Conservation (phyloP, 495 filamentous ascomycete genomes). For the Lophiostoma macrostomum region DNA sequence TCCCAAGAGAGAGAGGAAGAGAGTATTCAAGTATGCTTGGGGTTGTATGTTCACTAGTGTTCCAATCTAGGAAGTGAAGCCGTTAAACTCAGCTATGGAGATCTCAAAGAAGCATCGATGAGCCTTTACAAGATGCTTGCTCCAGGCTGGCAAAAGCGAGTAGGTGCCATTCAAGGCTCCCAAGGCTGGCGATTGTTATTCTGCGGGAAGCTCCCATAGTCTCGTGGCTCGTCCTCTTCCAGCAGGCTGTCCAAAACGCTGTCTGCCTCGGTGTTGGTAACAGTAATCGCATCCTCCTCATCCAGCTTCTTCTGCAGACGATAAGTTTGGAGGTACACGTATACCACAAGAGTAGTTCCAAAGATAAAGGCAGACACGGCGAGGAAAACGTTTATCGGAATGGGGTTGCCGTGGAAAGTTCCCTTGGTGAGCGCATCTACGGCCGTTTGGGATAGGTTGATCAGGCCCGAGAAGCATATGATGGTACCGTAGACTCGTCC, state of each 20-base stretch:
- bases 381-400: conserved; percentile 72
- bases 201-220: conserved; percentile 12
- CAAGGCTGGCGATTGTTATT: too few relatives aligned
- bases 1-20: too few relatives aligned
- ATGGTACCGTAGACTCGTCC: conserved; percentile 89
- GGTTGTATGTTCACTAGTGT: too few relatives aligned
- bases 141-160: too few relatives aligned
- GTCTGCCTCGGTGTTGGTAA: conserved; percentile 17
- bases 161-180: too few relatives aligned
- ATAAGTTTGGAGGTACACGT: conserved; percentile 32
- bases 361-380: conserved; percentile 54
- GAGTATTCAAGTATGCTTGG: too few relatives aligned
- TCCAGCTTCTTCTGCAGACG: conserved; percentile 32
- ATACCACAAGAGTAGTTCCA: conserved; percentile 36
- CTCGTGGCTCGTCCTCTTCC: conserved; percentile 20
- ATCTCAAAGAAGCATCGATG: too few relatives aligned
- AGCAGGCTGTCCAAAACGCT: conserved; percentile 27
- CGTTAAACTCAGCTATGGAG: too few relatives aligned
- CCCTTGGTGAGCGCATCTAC: conserved; percentile 76
- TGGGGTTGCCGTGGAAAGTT: conserved; percentile 65
- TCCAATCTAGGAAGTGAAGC: too few relatives aligned
- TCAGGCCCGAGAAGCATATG: conserved; percentile 78
- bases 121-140: too few relatives aligned
- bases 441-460: conserved; percentile 80
- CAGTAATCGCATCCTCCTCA: conserved; percentile 33